Conservation (phyloP, 345 rosid species). For the Nasturtium officinale region DNA sequence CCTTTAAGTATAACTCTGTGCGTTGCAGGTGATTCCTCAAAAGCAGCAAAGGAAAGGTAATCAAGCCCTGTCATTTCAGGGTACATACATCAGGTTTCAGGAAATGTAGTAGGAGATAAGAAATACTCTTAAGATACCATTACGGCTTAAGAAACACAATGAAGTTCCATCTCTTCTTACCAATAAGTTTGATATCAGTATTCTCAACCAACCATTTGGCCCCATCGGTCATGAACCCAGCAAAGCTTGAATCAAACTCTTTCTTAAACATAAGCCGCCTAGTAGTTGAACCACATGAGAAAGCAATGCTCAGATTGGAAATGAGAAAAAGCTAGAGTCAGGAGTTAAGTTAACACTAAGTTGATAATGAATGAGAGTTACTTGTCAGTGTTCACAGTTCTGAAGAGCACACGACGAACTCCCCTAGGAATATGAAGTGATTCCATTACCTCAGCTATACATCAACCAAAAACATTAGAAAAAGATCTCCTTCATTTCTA, state of each 20-base stretch:
- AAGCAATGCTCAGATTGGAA: neutral
- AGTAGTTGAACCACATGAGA: conserved; percentile 31
- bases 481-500: neutral
- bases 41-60: conserved; percentile 80
- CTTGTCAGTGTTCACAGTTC: conserved; percentile 89
- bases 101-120: neutral
- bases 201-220: conserved; percentile 91
- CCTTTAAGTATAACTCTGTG: conserved; percentile 41
- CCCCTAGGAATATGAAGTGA: conserved; percentile 79
- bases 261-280: conserved; percentile 85
- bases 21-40: conserved; percentile 46
- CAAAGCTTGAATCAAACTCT: conserved; percentile 78
- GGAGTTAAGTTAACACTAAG: no score
- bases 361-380: no score
- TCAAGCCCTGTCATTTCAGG: conserved; percentile 58
- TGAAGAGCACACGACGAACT: conserved; percentile 73
- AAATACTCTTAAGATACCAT: neutral
- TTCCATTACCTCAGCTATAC: conserved; percentile 78
- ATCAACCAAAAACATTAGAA: neutral
- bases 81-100: neutral
- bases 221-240: conserved; percentile 83
- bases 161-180: conserved; percentile 41
- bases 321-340: no score
- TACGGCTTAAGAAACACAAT: neutral
- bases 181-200: conserved; percentile 86